Percentiles rank a stretch among this genome's conserved stretches.
phyloP scores from a whole-genome alignment of 305 asterid species.

The Striga hermonthica region DNA sequence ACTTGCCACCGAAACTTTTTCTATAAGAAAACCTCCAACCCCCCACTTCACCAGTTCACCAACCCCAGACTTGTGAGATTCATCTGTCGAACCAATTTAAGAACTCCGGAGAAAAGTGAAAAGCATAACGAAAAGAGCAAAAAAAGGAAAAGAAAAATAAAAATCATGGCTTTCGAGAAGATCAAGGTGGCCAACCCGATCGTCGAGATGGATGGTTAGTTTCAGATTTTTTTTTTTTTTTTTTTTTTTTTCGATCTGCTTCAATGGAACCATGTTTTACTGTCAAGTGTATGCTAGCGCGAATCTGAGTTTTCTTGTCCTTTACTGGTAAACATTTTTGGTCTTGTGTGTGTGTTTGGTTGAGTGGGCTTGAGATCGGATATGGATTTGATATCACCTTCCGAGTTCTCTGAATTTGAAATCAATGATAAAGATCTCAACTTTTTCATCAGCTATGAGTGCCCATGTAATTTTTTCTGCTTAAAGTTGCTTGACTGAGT shows the following conservation, averaged over 20 bases:
- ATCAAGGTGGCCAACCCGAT: slow-evolving; percentile 88
- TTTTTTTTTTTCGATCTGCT: slow-evolving; percentile 10
- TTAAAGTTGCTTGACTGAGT: too few species aligned
- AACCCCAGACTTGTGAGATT: too few species aligned
- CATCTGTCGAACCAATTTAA: too few species aligned
- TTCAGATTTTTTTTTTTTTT: too few species aligned
- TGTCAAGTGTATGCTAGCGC: slow-evolving; percentile 15
- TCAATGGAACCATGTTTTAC: slow-evolving; percentile 3
- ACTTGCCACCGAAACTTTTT: too few species aligned
- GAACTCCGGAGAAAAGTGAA: not conserved
- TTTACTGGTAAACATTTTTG: not conserved
- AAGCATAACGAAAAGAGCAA: not conserved
- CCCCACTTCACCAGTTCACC: not conserved
- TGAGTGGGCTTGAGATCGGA: slow-evolving; percentile 25
- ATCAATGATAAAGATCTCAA: too few species aligned
- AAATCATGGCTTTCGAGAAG: slow-evolving; percentile 68
- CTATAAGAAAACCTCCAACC: too few species aligned
- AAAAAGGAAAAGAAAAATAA: not conserved
- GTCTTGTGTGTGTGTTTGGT: not conserved
- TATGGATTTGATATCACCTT: not conserved
- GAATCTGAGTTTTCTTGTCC: slow-evolving; percentile 27
- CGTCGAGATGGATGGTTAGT: slow-evolving; percentile 88
- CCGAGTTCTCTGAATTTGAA: not conserved
- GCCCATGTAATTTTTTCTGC: too few species aligned
- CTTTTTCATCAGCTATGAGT: too few species aligned